Percentiles rank a stretch among this genome's conserved stretches.
Conservation (phyloP, 2,329 filamentous ascomycete species). For the Mollisiaceae sp. region DNA sequence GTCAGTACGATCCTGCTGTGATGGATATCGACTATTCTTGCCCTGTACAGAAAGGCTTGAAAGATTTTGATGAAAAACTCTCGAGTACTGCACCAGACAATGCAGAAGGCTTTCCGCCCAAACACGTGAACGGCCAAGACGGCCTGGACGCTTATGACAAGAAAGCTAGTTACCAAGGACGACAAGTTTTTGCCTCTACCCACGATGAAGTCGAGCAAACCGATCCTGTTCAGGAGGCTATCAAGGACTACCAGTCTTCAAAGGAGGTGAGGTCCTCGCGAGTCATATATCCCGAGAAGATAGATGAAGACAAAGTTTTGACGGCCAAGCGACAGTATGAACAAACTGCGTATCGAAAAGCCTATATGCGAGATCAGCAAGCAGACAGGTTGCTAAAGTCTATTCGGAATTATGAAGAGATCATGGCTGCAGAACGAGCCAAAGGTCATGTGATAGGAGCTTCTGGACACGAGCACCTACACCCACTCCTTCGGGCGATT, state of each 20-base stretch:
- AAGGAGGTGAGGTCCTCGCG: background rate
- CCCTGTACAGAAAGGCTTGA: conserved; percentile 25
- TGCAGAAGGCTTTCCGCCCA: background rate
- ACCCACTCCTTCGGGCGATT: conserved; percentile 17
- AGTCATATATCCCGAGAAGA: background rate
- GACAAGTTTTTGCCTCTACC: conserved; percentile 17
- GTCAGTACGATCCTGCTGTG: conserved; percentile 36
- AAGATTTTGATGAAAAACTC: conserved; percentile 28
- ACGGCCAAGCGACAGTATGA: conserved; percentile 19
- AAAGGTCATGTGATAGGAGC: background rate
- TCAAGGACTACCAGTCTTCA: background rate
- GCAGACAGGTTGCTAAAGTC: background rate
- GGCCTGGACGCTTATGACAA: conserved; percentile 18
- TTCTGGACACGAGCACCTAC: background rate
- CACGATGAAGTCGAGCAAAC: background rate
- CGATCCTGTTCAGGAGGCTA: background rate
- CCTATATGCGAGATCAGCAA: background rate
- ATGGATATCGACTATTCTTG: conserved; percentile 32
- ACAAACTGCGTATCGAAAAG: background rate
- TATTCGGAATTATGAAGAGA: conserved; percentile 1
- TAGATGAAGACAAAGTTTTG: conserved; percentile 11
- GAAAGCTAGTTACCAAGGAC: conserved; percentile 12
- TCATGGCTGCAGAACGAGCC: conserved; percentile 5
- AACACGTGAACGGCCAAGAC: background rate
- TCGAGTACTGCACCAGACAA: background rate